A percentile compares a stretch with the other conserved stretches of the same genome.
Evolutionary conservation across 257 asterid genomes (phyloP).

Genomic region (Dorcoceras hygrometricum): DNA sequence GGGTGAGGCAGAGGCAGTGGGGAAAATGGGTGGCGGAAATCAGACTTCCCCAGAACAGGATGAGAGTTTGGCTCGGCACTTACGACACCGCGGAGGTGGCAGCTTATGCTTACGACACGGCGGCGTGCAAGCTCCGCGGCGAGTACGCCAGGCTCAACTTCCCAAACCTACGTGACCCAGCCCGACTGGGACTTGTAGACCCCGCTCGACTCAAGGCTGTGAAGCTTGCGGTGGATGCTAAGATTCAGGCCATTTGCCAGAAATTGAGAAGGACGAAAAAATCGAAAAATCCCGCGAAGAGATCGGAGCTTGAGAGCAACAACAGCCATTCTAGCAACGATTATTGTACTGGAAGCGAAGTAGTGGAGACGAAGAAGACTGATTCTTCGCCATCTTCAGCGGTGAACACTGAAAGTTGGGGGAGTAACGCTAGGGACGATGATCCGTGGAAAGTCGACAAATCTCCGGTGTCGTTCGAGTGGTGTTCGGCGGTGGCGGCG

Average conservation of each 20-base stretch:
- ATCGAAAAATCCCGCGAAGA: slow-evolving; percentile 35
- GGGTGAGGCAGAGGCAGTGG: slow-evolving; percentile 99
- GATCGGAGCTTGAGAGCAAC: slow-evolving; percentile 4
- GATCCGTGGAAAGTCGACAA: slow-evolving; percentile 48
- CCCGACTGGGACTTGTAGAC: slow-evolving; percentile 57
- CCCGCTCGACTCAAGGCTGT: slow-evolving; percentile 43
- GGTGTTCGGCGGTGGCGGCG: slow-evolving; percentile 31
- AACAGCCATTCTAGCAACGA: not conserved
- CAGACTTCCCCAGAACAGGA: slow-evolving; percentile 83
- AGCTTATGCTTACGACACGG: slow-evolving; percentile 90
- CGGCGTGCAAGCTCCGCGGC: slow-evolving; percentile 94
- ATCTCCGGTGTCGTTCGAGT: slow-evolving; percentile 41
- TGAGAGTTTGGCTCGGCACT: slow-evolving; percentile 94
- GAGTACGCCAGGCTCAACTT: slow-evolving; percentile 87
- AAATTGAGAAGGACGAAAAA: slow-evolving; percentile 61
- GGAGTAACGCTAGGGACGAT: slow-evolving; percentile 45
- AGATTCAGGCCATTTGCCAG: slow-evolving; percentile 75
- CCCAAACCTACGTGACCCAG: slow-evolving; percentile 66
- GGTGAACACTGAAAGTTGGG: slow-evolving; percentile 33
- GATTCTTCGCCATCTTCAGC: slow-evolving; percentile 34
- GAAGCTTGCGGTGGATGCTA: slow-evolving; percentile 79
- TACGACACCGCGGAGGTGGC: slow-evolving; percentile 93
- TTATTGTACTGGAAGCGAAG: slow-evolving; percentile 1
- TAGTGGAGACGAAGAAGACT: slow-evolving; percentile 23
- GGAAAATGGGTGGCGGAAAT: slow-evolving; percentile 99